Evolutionary conservation across 1,284 basidiomycete genomes (phyloP).

Genomic region (Ceratobasidium sp.): DNA sequence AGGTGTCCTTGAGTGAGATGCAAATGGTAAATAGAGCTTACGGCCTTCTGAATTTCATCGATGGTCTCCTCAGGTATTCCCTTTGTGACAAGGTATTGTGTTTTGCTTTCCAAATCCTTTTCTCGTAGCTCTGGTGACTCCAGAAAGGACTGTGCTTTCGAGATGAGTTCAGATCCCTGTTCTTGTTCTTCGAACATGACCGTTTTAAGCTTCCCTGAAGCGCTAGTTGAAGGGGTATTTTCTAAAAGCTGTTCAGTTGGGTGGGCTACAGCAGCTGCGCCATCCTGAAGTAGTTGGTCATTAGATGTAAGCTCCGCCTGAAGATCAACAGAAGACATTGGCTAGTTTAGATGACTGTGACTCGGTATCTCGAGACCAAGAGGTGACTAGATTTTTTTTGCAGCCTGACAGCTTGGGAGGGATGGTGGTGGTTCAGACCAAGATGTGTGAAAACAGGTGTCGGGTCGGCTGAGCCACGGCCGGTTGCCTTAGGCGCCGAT

Average conservation of each 20-base stretch:
- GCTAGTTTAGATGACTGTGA: neutral
- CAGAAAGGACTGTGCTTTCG: conserved; percentile 35
- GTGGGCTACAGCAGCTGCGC: neutral
- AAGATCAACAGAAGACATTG: conserved; percentile 6
- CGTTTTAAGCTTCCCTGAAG: neutral
- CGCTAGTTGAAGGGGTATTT: neutral
- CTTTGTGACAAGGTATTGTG: conserved; percentile 29
- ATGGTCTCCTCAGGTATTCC: conserved; percentile 25
- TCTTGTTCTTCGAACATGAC: conserved; percentile 11
- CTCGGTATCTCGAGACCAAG: no score
- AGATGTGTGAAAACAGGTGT: conserved; percentile 26
- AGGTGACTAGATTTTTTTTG: neutral
- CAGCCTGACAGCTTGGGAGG: neutral
- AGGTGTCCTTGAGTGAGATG: neutral
- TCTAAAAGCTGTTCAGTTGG: neutral
- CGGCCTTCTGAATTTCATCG: conserved; percentile 35
- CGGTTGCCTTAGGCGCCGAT: conserved; percentile 6
- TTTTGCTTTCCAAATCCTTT: conserved; percentile 20
- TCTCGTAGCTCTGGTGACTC: conserved; percentile 37
- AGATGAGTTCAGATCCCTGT: conserved; percentile 21
- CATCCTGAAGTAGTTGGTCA: neutral
- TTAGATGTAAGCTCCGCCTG: neutral
- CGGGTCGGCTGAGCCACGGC: neutral
- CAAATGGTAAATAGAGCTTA: neutral
- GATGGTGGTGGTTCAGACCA: no score